Conservation (phyloP, 2,329 filamentous ascomycete genomes). For the Trematosphaeria pertusa region DNA sequence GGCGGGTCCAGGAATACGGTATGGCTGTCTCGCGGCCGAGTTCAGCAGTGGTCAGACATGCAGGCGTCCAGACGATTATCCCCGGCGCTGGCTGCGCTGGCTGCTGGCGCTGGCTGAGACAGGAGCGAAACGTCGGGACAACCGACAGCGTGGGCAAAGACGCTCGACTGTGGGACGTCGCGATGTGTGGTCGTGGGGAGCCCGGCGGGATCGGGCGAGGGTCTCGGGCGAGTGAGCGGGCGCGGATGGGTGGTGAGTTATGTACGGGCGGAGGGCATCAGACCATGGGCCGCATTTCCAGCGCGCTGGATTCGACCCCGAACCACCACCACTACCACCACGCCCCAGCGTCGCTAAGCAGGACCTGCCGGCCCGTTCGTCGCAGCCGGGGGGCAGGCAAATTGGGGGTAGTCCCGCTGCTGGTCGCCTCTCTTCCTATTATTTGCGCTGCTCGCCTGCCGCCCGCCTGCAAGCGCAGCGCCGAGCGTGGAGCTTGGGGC, state of each 20-base stretch:
- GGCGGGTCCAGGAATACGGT: slow-evolving; percentile 9
- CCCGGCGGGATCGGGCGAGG: slow-evolving; percentile 2
- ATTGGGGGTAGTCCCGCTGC: slow-evolving; percentile 11
- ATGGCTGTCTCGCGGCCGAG: too few species aligned
- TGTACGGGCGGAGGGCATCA: slow-evolving; percentile 26
- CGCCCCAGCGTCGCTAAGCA: slow-evolving; percentile 34
- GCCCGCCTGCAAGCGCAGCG: too few species aligned
- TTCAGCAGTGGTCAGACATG: slow-evolving; percentile 32
- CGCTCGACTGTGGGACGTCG: too few species aligned
- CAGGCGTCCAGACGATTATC: slow-evolving; percentile 30
- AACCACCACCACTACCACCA: slow-evolving; percentile 21
- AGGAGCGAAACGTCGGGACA: slow-evolving; percentile 32
- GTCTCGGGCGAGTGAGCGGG: slow-evolving; percentile 16
- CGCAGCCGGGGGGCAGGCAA: slow-evolving; percentile 21
- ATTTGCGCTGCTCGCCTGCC: too few species aligned
- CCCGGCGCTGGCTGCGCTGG: slow-evolving; percentile 31
- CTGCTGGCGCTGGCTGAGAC: slow-evolving; percentile 36
- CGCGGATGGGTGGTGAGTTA: slow-evolving; percentile 24
- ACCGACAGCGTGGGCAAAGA: slow-evolving; percentile 28
- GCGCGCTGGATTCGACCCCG: slow-evolving; percentile 35
- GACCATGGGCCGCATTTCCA: slow-evolving; percentile 32
- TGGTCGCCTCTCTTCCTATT: too few species aligned
- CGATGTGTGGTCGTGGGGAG: not conserved
- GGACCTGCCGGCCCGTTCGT: slow-evolving; percentile 29
- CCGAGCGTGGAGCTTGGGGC: too few species aligned